Evolutionary conservation across 1,284 basidiomycete genomes (phyloP).

Genomic region (Sporisorium reilianum): DNA sequence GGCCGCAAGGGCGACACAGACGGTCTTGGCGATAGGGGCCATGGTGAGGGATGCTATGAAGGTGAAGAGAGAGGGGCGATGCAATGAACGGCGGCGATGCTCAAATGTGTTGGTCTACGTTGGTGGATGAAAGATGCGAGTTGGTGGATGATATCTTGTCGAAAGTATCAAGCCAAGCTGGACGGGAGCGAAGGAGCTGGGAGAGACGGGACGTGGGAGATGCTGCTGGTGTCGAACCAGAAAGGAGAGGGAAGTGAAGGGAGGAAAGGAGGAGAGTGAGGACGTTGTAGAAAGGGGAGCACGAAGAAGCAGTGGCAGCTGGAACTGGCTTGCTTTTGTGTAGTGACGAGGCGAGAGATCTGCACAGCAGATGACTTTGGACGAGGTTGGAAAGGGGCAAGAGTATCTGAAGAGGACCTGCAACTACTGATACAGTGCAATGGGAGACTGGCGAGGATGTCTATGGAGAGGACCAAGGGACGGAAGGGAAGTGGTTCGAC

Average conservation of each 20-base stretch:
- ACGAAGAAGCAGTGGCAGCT: not conserved
- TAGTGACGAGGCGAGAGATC: slow-evolving; percentile 9
- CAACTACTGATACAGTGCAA: slow-evolving; percentile 35
- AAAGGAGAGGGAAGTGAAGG: not conserved
- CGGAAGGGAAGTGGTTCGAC: slow-evolving; percentile 21
- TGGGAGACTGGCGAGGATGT: not conserved
- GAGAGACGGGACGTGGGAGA: not conserved
- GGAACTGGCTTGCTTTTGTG: slow-evolving; percentile 22
- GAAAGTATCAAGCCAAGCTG: slow-evolving; percentile 22
- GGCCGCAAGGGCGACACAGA: slow-evolving; percentile 50
- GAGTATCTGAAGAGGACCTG: slow-evolving; percentile 47
- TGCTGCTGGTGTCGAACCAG: slow-evolving; percentile 29
- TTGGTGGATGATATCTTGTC: slow-evolving; percentile 24
- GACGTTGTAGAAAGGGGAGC: not conserved
- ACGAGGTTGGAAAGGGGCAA: slow-evolving; percentile 2
- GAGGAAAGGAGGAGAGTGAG: slow-evolving; percentile 2
- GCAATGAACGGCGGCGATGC: slow-evolving; percentile 9
- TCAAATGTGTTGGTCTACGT: slow-evolving; percentile 1
- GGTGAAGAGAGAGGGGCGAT: slow-evolving; percentile 3
- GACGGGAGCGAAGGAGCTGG: slow-evolving; percentile 8
- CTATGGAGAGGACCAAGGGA: slow-evolving; percentile 10
- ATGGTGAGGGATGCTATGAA: slow-evolving; percentile 25
- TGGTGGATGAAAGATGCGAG: slow-evolving; percentile 5
- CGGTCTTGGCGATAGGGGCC: slow-evolving; percentile 54
- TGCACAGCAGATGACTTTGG: slow-evolving; percentile 23